Evolutionary conservation across 1,139 yeast species (phyloP).

Genomic region (Suhomyces choctaworum): DNA sequence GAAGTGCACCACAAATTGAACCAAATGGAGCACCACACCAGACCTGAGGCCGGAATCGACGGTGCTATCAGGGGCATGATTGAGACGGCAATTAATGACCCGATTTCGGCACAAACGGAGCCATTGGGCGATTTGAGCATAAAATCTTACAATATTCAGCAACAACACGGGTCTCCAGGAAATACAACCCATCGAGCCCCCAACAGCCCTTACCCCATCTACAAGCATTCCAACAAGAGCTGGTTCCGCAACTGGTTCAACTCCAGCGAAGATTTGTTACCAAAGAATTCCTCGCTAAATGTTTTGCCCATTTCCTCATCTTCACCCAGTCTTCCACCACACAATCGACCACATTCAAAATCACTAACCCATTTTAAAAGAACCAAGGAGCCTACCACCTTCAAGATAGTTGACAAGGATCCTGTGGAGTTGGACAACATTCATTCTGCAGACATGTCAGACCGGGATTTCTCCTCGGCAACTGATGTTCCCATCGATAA

Average conservation of each 20-base stretch:
- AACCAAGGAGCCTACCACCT: neutral
- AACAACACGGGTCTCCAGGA: too few relatives aligned
- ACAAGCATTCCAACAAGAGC: conserved; percentile 10
- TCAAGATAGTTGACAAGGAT: conserved; percentile 2
- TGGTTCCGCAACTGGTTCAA: conserved; percentile 25
- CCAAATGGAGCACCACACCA: conserved; percentile 8
- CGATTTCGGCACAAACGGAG: too few relatives aligned
- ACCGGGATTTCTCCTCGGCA: neutral
- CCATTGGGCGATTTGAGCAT: too few relatives aligned
- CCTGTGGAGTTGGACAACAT: conserved; percentile 12
- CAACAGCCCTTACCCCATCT: conserved; percentile 1
- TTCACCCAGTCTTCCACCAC: conserved; percentile 3
- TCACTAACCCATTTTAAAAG: conserved; percentile 10
- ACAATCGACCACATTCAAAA: conserved; percentile 11
- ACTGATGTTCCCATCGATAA: conserved; percentile 38
- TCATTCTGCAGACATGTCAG: neutral
- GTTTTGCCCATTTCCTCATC: conserved; percentile 2
- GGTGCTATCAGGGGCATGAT: conserved; percentile 11
- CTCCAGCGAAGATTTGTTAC: conserved; percentile 19
- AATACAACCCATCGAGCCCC: too few relatives aligned
- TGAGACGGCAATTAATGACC: conserved; percentile 14
- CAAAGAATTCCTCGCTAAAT: neutral
- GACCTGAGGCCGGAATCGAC: conserved; percentile 4
- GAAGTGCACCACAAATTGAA: conserved; percentile 45
- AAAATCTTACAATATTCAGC: too few relatives aligned